Evolutionary conservation across 441 rosid genomes (phyloP), one percentile per base, ranked within the genome.

Genomic region (Erodium trifolium): DNA sequence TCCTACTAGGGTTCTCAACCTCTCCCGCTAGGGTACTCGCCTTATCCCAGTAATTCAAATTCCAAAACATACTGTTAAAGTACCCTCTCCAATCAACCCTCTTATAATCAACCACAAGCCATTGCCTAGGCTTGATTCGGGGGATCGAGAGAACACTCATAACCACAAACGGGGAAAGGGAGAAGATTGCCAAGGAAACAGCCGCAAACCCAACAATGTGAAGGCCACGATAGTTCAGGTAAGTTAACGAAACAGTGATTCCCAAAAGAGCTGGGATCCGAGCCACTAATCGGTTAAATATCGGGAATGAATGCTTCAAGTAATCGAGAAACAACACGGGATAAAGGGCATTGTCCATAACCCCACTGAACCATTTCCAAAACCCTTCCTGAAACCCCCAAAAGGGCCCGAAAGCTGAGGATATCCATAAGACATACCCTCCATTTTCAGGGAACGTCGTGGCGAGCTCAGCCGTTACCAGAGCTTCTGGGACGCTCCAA

Each of bases 301-400:
- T 72, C 0, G 97, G 97, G 55, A 93, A 76, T 0, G 94, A 87
- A 79, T 83, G 93, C 83, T 93, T 93, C 81, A 91, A 68, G 83
- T 93, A 93, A 84, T 93, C 99, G 37, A 91, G 88, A 70, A 93
- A 91, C 75, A 91, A 63, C 0, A 91, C 95, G 55, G 97, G 99
- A 70, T 93, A 91, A 3, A 93, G 84, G 43, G 98, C 98, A 85
- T 92, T 90, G 71, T 92, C 98, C 86, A 92, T 88, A 68, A 92
- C 96, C 62, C 98, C 97, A 81, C 99, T 93, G 70, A 93, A 81
- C 97, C 97, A 91, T 84, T 93, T 93, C 97, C 96, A 88, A 63
- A 87, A 89, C 12, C 99, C 96, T 80, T 93, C 95, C 43, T 91
- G 97, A 71, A 91, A 91, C 7, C 97, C 97, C 99, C 99, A 91